Evolutionary conservation across 2,329 filamentous ascomycete species (phyloP).

Genomic region (Colletotrichum euphorbiae): DNA sequence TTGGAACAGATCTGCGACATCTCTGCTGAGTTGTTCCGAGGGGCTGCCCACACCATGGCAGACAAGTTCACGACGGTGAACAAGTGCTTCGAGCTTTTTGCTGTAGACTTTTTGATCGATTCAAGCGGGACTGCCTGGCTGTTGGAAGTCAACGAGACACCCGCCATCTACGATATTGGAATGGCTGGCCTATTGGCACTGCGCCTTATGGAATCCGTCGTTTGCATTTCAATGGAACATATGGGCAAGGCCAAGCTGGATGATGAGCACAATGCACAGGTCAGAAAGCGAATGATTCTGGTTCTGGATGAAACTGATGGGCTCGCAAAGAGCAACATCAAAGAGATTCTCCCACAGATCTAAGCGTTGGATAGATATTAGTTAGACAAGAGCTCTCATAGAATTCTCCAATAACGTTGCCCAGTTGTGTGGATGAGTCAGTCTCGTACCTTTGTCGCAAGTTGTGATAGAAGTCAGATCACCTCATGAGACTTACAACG

Average conservation of each 20-base stretch:
- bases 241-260: slow-evolving; percentile 43
- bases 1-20: slow-evolving; percentile 52
- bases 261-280: slow-evolving; percentile 32
- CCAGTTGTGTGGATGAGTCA: too few relatives aligned
- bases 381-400: too few relatives aligned
- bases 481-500: too few relatives aligned
- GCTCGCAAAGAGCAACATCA: slow-evolving; percentile 47
- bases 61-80: slow-evolving; percentile 53
- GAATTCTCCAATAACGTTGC: too few relatives aligned
- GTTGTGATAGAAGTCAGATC: too few relatives aligned
- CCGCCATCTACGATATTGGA: slow-evolving; percentile 51
- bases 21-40: slow-evolving; percentile 49
- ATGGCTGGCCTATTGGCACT: slow-evolving; percentile 49
- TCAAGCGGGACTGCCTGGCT: slow-evolving; percentile 48
- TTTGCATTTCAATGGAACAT: slow-evolving; percentile 50
- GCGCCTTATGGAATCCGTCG: slow-evolving; percentile 51
- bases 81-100: slow-evolving; percentile 54
- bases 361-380: not conserved
- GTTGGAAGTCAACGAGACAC: slow-evolving; percentile 53
- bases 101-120: slow-evolving; percentile 52
- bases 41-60: slow-evolving; percentile 52
- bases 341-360: slow-evolving; percentile 43
- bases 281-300: slow-evolving; percentile 42
- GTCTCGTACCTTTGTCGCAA: too few relatives aligned
- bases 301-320: slow-evolving; percentile 46